Base-by-base conservation (phyloP, 352 stramenopile genomes). In the Blastocystis sp. region DNA sequence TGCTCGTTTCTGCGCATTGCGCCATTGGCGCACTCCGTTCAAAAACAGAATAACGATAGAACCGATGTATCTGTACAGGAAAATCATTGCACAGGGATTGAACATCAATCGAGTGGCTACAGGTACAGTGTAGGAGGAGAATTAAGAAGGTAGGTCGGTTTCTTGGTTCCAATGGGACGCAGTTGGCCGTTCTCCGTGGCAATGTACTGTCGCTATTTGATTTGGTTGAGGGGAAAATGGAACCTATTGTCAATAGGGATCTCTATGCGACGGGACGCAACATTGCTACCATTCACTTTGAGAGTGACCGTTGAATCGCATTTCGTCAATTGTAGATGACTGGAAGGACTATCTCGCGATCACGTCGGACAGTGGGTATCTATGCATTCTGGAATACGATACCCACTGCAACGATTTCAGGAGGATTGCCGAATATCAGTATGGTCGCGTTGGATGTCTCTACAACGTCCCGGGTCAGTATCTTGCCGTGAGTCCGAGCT, bases 331-430 rank as follows among this genome's bases (percentile, higher is more conserved):
- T 34, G 21, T 46, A 81, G 69, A 81, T 44, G 61, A 81, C 48
- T 49, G 36, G 14, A 81, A 81, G 46, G 69, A 81, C 40, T 48
- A 63, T 16, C 29, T 81, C 40, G 69, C 56, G 32, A 32, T 81
- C 24, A 81, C 69, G 6, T 81, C 69, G n/a, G 69, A 81, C 63
- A 81, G 69, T 61, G 69, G 69, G 11, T 81, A 51, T 44, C 34
- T 81, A 4, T 81, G 40, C n/a, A 81, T 81, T 44, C 34, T 81
- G 34, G 46, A 57, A 57, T 81, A 81, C 24, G 48, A 64, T 9
- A 54, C 48, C 14, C 21, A 44, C 14, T 64, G 24, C 18, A 34
- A 64, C 16, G 16, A 48, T 9, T 81, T 81, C 27, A 54, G 42
- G n/a, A 42, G 40, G 1, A 61, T 81, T 7, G 32, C 18, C 29